Evolutionary conservation across 495 filamentous ascomycete genomes (phyloP).

Genomic region (Tricharina praecox): DNA sequence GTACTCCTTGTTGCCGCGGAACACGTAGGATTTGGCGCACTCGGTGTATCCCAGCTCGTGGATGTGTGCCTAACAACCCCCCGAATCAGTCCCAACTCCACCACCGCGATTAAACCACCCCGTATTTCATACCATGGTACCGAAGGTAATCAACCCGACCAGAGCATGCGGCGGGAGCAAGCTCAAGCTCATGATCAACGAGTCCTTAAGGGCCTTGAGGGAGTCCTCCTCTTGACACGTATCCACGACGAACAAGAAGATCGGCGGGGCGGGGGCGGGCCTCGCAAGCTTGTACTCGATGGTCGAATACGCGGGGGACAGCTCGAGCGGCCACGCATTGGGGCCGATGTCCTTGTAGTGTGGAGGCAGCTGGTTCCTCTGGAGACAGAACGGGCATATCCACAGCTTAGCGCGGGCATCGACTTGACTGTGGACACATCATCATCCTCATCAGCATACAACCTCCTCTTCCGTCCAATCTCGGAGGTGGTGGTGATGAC

Average conservation of each 20-base stretch:
- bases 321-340: conserved; percentile 85
- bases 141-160: conserved; percentile 88
- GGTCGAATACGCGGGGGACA: conserved; percentile 83
- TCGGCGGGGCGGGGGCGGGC: conserved; percentile 82
- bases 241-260: conserved; percentile 96
- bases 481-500: conserved; percentile 6
- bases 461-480: neutral
- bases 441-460: conserved; percentile 8
- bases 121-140: conserved; percentile 60
- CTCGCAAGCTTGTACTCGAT: conserved; percentile 93
- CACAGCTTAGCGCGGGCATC: conserved; percentile 87
- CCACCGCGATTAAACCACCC: neutral
- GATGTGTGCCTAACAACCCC: conserved; percentile 74
- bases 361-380: conserved; percentile 81
- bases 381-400: conserved; percentile 97
- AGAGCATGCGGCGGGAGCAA: conserved; percentile 83
- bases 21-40: conserved; percentile 98
- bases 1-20: conserved; percentile 96
- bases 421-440: conserved; percentile 81
- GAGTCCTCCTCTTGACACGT: conserved; percentile 98
- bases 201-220: conserved; percentile 86
- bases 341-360: conserved; percentile 99
- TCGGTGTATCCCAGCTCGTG: conserved; percentile 97
- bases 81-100: conserved; percentile 9
- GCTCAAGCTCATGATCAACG: conserved; percentile 91